phyloP scores from a whole-genome alignment of 371 early-diverging fungal genomes.

The Lichtheimia ramosa region DNA sequence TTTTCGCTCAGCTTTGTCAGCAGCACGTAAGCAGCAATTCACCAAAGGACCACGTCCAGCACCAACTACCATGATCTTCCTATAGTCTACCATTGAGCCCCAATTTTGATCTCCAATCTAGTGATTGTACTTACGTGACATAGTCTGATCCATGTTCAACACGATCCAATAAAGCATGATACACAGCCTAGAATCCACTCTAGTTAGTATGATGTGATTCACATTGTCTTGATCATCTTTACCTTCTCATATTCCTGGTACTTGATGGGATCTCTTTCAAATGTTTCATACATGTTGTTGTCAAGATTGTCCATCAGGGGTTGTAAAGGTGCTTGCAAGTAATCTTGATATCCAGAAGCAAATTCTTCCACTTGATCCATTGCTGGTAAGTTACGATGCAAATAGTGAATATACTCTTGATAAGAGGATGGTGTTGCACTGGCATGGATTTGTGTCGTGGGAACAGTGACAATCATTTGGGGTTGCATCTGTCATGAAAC shows the following conservation, averaged over 20 bases:
- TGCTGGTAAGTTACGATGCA: slow-evolving; percentile 65
- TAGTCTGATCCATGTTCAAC: slow-evolving; percentile 41
- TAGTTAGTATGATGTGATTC: not conserved
- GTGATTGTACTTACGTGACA: slow-evolving; percentile 31
- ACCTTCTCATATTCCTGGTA: slow-evolving; percentile 88
- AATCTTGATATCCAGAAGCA: slow-evolving; percentile 84
- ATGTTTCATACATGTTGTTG: slow-evolving; percentile 89
- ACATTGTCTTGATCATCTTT: not conserved
- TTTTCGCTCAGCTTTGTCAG: slow-evolving; percentile 61
- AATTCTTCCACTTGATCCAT: slow-evolving; percentile 67
- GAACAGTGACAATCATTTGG: slow-evolving; percentile 53
- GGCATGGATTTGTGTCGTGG: slow-evolving; percentile 25
- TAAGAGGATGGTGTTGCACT: slow-evolving; percentile 42
- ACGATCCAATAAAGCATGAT: slow-evolving; percentile 62
- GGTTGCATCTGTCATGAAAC: slow-evolving; percentile 40
- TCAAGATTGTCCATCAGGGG: slow-evolving; percentile 94
- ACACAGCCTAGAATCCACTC: slow-evolving; percentile 44
- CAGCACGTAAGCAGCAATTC: slow-evolving; percentile 78
- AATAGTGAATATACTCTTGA: slow-evolving; percentile 72
- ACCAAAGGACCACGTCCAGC: slow-evolving; percentile 84
- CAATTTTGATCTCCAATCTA: not conserved
- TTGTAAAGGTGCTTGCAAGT: slow-evolving; percentile 84
- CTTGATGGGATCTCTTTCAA: slow-evolving; percentile 91
- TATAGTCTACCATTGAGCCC: slow-evolving; percentile 15
- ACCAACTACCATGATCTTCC: slow-evolving; percentile 86